Evolutionary conservation across 2,329 filamentous ascomycete species (phyloP).

Genomic region (Colletotrichum tofieldiae): DNA sequence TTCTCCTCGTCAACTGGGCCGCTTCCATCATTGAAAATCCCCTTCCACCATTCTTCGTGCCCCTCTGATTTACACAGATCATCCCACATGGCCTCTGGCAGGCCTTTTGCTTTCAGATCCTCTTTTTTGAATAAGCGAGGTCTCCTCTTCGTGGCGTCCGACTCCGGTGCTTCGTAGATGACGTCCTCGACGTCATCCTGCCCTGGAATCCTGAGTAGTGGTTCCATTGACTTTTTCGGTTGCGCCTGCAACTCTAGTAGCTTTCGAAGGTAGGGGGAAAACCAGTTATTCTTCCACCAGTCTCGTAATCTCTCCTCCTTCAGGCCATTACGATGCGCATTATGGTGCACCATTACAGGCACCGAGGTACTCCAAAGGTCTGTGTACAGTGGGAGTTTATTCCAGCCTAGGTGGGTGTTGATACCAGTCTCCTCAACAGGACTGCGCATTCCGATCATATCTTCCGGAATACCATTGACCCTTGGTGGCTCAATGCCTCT

Average conservation of each 20-base stretch:
- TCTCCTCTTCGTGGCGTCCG: constrained; percentile 24
- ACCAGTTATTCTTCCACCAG: constrained; percentile 50
- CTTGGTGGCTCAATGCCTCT: constrained; percentile 47
- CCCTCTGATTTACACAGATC: constrained; percentile 46
- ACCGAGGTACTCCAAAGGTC: constrained; percentile 47
- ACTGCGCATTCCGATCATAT: constrained; percentile 40
- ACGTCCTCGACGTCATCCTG: constrained; percentile 37
- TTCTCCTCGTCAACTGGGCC: background rate
- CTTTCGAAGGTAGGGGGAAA: constrained; percentile 44
- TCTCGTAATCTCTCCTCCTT: constrained; percentile 43
- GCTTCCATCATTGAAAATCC: constrained; percentile 50
- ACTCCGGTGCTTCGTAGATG: constrained; percentile 47
- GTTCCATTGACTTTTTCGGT: constrained; percentile 13
- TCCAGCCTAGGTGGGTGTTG: constrained; percentile 17
- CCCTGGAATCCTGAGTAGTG: constrained; percentile 45
- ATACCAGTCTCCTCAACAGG: constrained; percentile 1
- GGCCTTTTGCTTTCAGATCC: constrained; percentile 4
- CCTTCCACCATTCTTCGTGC: constrained; percentile 50
- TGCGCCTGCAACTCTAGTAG: constrained; percentile 36
- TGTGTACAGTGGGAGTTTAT: constrained; percentile 44
- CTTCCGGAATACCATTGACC: constrained; percentile 44
- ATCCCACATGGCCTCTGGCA: constrained; percentile 39
- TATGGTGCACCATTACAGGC: constrained; percentile 47
- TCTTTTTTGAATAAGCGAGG: constrained; percentile 34
- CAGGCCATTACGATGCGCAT: constrained; percentile 44